phyloP scores from a whole-genome alignment of 352 stramenopile species.

The Pythium brassicae region DNA sequence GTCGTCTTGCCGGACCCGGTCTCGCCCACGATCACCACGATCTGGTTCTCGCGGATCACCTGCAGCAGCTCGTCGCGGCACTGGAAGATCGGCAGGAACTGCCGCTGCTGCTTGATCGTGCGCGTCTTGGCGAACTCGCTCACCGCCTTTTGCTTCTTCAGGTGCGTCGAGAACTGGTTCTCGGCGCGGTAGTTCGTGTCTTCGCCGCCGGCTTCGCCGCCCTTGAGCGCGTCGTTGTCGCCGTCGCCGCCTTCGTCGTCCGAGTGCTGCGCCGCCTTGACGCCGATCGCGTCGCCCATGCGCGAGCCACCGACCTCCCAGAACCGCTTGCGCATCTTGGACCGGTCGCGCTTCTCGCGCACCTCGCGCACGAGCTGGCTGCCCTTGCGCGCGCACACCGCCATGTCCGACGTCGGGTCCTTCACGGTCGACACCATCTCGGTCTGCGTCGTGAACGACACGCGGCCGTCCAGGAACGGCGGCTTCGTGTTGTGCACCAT shows the following conservation, averaged over 20 bases:
- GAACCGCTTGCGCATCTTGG: slow-evolving; percentile 97
- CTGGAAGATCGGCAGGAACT: slow-evolving; percentile 95
- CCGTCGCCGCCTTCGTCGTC: slow-evolving; percentile 59
- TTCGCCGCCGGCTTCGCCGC: slow-evolving; percentile 26
- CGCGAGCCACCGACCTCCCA: slow-evolving; percentile 97
- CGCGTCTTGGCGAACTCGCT: slow-evolving; percentile 97
- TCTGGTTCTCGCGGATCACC: slow-evolving; percentile 97
- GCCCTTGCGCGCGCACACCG: slow-evolving; percentile 92
- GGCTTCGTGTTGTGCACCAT: slow-evolving; percentile 98
- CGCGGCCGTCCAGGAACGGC: slow-evolving; percentile 94
- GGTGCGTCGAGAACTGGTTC: slow-evolving; percentile 91
- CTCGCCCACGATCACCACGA: slow-evolving; percentile 98
- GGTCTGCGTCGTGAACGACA: slow-evolving; percentile 94
- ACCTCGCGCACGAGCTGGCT: slow-evolving; percentile 81
- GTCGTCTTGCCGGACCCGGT: slow-evolving; percentile 98
- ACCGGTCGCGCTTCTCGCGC: slow-evolving; percentile 68
- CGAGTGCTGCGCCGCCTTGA: slow-evolving; percentile 63
- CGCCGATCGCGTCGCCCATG: slow-evolving; percentile 96
- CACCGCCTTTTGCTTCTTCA: slow-evolving; percentile 89
- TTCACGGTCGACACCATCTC: slow-evolving; percentile 95
- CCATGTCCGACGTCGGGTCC: slow-evolving; percentile 95
- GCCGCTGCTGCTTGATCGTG: slow-evolving; percentile 94
- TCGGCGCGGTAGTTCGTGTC: slow-evolving; percentile 94
- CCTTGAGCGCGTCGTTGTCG: slow-evolving; percentile 17
- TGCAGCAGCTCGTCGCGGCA: slow-evolving; percentile 95